Percentiles rank a stretch among this genome's conserved stretches.
phyloP scores from a whole-genome alignment of 208 protist genomes.

The Crithidia bombi region DNA sequence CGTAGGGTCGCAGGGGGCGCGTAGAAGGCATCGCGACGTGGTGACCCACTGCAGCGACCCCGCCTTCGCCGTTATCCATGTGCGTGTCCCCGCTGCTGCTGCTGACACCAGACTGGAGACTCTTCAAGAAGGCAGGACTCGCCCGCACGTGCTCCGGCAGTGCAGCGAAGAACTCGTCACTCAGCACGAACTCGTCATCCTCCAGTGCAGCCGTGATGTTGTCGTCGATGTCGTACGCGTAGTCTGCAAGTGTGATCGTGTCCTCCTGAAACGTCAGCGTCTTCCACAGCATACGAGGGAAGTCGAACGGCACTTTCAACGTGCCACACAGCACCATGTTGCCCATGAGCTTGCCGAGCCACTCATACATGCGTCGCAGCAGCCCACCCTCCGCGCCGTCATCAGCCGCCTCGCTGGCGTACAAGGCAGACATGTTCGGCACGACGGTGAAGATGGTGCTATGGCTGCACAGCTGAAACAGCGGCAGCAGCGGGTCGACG shows the following conservation, averaged over 20 bases:
- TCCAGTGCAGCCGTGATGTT: constrained; percentile 64
- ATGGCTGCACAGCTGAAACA: constrained; percentile 81
- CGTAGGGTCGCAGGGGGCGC: constrained; percentile 34
- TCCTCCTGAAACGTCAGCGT: constrained; percentile 73
- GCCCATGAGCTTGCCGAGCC: constrained; percentile 87
- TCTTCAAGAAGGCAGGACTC: constrained; percentile 15
- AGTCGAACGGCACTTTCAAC: constrained; percentile 67
- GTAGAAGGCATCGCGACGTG: constrained; percentile 16
- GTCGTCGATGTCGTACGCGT: constrained; percentile 86
- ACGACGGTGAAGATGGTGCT: constrained; percentile 84
- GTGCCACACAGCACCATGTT: constrained; percentile 87
- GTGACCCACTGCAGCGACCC: not conserved
- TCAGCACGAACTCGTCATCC: constrained; percentile 81
- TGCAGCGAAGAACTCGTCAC: constrained; percentile 68
- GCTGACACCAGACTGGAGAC: constrained; percentile 4
- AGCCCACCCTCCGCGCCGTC: constrained; percentile 47
- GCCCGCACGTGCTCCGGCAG: constrained; percentile 39
- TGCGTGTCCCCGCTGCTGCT: not conserved
- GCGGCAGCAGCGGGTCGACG: constrained; percentile 71
- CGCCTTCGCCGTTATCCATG: not conserved
- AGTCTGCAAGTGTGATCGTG: constrained; percentile 74
- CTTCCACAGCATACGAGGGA: constrained; percentile 89
- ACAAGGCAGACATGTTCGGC: constrained; percentile 78
- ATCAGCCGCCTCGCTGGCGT: constrained; percentile 41
- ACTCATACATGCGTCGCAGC: constrained; percentile 57